These are phyloP conservation scores for Hypoxylon sp. DNA, from an alignment of 2,329 filamentous ascomycete species.

Conservation along the genomic window DNA sequence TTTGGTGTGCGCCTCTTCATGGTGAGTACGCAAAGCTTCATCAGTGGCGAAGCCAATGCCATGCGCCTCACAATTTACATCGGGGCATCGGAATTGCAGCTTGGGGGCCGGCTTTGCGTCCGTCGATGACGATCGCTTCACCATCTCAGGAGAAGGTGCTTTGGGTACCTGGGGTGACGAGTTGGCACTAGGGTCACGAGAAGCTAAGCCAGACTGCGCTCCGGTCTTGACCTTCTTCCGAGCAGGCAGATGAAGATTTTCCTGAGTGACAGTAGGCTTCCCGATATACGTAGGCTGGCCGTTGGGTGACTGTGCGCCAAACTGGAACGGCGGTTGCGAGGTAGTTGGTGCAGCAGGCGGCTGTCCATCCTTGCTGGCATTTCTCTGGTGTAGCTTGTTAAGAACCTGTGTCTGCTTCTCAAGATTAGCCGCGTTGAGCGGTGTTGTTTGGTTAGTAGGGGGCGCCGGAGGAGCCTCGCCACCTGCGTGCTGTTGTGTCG, in stretches of 20 bases:
- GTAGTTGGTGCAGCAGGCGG: conserved; percentile 69
- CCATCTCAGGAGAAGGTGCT: conserved; percentile 60
- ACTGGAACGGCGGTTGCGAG: conserved; percentile 66
- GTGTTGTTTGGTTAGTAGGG: conserved; percentile 50
- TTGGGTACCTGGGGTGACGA: conserved; percentile 63
- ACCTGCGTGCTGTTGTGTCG: conserved; percentile 44
- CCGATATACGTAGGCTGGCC: conserved; percentile 68
- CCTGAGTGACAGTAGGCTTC: conserved; percentile 63
- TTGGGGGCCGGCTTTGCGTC: conserved; percentile 54
- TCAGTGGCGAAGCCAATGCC: conserved; percentile 64
- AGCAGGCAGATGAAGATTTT: conserved; percentile 66
- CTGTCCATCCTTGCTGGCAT: conserved; percentile 60
- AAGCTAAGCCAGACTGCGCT: conserved; percentile 52
- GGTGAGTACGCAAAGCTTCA: conserved; percentile 64
- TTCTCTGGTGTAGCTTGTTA: conserved; percentile 60
- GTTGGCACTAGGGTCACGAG: conserved; percentile 56
- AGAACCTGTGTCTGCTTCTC: conserved; percentile 64
- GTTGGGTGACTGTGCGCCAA: conserved; percentile 68
- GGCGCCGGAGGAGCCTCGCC: conserved; percentile 50
- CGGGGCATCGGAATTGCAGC: conserved; percentile 63
- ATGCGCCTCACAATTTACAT: conserved; percentile 66
- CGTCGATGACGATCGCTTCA: conserved; percentile 51
- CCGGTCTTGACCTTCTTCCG: conserved; percentile 67
- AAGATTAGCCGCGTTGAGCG: conserved; percentile 61
- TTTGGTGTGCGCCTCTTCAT: conserved; percentile 69